Base-by-base conservation (phyloP, 2,329 filamentous ascomycete species). In the Cladophialophora chaetospira region DNA sequence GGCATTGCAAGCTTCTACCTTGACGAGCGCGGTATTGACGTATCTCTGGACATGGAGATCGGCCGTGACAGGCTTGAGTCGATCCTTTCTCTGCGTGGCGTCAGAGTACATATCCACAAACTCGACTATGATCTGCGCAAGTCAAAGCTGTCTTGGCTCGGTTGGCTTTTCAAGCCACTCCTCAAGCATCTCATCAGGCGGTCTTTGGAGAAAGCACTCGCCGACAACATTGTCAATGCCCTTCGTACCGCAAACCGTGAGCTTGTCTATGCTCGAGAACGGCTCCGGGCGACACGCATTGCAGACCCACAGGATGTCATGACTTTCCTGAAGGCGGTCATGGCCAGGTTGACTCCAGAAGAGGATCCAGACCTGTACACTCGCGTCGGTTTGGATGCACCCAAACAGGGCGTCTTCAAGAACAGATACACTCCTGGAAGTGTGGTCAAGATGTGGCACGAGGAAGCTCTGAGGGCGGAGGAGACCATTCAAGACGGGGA, bases 401-500 rank as follows among this genome's bases (percentile, higher is more conserved):
- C 81, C 0, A 76, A 79, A 13, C 76, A 78, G 62, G 83, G 83
- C 26, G 79, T 93, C 0, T 97, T 97, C 77, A 85, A 85, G 65
- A 89, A 88, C 3, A 82, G 91, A 1, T 97, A 96, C 74, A 87
- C 93, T 0, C 93, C 93, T 0, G 92, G 91, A 0, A 96, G 91
- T 71, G 77, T 97, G 23, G 88, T 94, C 49, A 91, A 89, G 74
- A 73, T 96, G n/a, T 96, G 91, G 90, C 84, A 93, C 63, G 87
- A 91, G 63, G 88, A 96, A 73, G 91, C 84, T 0, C 74, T 77
- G 19, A 78, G 80, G 60, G 91, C 89, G 0, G 80, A 79, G 17
- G 88, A 95, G 71, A 80, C 85, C 36, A 83, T 96, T 33, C 85
- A 92, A 63, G 88, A 93, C 63, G 70, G 70, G 4, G 86, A 85